Evolutionary conservation across 495 filamentous ascomycete species (phyloP), one percentile per base, ranked within the genome.

Genomic region (Penicillium robsamsonii): DNA sequence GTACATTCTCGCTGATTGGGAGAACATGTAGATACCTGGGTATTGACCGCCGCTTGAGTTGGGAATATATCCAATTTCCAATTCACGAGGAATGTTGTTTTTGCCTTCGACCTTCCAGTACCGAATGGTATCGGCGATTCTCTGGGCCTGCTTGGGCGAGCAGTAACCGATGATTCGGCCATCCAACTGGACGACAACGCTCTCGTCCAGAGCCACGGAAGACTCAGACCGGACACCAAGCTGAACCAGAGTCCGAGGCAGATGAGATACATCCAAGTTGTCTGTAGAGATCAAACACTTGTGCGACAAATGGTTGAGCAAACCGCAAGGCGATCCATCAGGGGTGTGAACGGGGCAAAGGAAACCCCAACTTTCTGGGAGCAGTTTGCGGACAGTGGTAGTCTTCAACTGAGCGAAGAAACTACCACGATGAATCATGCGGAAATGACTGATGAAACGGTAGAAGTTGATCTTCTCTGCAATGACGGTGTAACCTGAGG

Each of bases 401-500:
- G 94, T 98, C 72, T 97, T 98, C 60, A 98, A 69, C 65, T 97
- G 89, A 9, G 94, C 93, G 72, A 98, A 97, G 83, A 98, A 97
- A 72, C 90, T 94, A 75, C 94, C 94, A 85, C 94, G 82, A 72
- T 98, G 94, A 57, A 98, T 91, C 91, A 96, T 97, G 48, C 94
- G 91, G 80, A 98, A 98, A 70, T 98, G 94, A 76, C 90, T 93
- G 75, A 98, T 95, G 76, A 98, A 98, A 61, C 94, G 89, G 65
- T 95, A 87, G 77, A 97, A 98, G 79, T 98, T 98, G 66, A 97
- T 92, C 80, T 97, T 97, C 72, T 98, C 94, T 4, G 94, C 94
- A 53, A 97, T 93, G 37, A 98, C 89, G 0, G 89, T 95, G 73
- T 94, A 98, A 55, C 94, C 94, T 27, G 94, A 95, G 1, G 86